A percentile compares a stretch with the other conserved stretches of the same genome.
These are phyloP conservation scores for Croton setiger DNA, from an alignment of 441 rosid genomes.

Conservation along the genomic window DNA sequence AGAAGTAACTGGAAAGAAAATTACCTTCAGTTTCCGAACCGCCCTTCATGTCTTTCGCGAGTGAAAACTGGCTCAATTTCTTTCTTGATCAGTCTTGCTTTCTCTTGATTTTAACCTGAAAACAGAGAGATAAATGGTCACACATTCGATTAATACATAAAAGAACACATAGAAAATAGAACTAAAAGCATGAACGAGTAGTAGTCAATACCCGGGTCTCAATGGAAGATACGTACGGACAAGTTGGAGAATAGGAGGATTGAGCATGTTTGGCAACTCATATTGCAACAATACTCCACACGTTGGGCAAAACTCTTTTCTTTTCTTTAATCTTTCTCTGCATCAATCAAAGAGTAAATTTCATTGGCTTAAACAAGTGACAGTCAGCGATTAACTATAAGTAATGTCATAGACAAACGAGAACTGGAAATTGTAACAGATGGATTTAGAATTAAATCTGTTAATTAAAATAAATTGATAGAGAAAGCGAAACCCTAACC, in stretches of 20 bases:
- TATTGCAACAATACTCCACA: constrained; percentile 49
- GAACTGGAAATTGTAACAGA: background rate
- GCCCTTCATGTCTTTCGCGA: constrained; percentile 44
- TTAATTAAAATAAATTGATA: background rate
- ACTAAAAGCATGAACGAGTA: background rate
- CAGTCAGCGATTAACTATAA: background rate
- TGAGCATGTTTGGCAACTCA: constrained; percentile 39
- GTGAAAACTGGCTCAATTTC: constrained; percentile 49
- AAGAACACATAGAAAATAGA: background rate
- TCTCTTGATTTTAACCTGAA: constrained; percentile 51
- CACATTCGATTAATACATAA: background rate
- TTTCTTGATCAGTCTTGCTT: constrained; percentile 45
- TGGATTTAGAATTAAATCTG: background rate
- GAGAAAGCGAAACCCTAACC: background rate
- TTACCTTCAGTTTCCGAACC: constrained; percentile 46
- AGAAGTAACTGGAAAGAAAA: background rate
- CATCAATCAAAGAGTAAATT: background rate
- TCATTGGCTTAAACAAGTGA: background rate
- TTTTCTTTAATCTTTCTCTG: background rate
- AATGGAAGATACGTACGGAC: constrained; percentile 45
- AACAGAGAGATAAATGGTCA: background rate
- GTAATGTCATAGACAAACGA: background rate
- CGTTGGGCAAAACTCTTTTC: constrained; percentile 59
- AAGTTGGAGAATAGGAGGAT: constrained; percentile 42
- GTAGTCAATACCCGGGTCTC: constrained; percentile 29